These are phyloP conservation scores for Puccinia polysora DNA, from an alignment of 1,284 basidiomycete species.

Conservation along the genomic window DNA sequence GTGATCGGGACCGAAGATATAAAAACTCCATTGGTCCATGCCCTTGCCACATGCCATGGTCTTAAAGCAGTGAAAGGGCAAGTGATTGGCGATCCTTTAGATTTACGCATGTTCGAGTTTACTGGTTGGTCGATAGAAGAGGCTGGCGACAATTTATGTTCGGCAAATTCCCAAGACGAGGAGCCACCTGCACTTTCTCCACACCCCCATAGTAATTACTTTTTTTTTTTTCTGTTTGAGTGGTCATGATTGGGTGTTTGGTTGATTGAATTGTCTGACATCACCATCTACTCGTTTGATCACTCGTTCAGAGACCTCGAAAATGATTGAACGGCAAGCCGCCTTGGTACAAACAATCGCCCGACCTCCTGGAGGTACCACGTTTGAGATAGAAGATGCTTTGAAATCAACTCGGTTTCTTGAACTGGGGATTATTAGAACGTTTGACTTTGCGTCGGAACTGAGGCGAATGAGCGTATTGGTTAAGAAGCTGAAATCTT, in stretches of 20 bases:
- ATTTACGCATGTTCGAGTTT: constrained; percentile 83
- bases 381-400: constrained; percentile 42
- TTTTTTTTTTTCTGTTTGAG: not conserved
- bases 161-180: not conserved
- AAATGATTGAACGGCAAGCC: constrained; percentile 66
- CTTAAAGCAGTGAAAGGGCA: constrained; percentile 86
- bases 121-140: constrained; percentile 96
- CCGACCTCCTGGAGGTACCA: constrained; percentile 79
- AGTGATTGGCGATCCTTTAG: constrained; percentile 88
- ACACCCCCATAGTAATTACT: constrained; percentile 18
- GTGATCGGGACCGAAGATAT: constrained; percentile 59
- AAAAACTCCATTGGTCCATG: constrained; percentile 81
- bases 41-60: constrained; percentile 92
- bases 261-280: not conserved
- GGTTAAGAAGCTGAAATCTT: constrained; percentile 88
- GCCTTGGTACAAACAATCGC: constrained; percentile 95
- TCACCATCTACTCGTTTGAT: not conserved
- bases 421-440: constrained; percentile 90
- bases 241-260: too few relatives aligned
- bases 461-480: constrained; percentile 95
- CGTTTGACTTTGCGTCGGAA: constrained; percentile 92
- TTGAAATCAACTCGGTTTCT: constrained; percentile 86
- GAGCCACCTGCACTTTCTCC: not conserved
- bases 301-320: constrained; percentile 52
- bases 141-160: constrained; percentile 58